Evolutionary conservation across 2,329 filamentous ascomycete species (phyloP).

Genomic region (Monosporascus sp.): DNA sequence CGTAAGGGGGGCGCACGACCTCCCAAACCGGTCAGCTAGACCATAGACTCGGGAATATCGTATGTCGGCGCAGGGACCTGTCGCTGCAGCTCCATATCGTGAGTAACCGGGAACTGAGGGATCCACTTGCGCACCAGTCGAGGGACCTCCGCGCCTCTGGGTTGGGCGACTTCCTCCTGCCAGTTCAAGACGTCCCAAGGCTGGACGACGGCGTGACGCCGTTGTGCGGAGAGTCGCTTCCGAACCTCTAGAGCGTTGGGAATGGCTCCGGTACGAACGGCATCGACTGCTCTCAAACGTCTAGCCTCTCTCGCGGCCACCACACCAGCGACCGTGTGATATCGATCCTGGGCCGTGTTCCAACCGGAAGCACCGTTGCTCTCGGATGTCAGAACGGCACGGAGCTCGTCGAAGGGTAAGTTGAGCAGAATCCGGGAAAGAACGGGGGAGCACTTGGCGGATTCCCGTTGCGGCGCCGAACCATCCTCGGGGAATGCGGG

Average conservation of each 20-base stretch:
- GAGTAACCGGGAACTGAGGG: slow-evolving; percentile 26
- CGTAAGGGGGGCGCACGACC: slow-evolving; percentile 13
- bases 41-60: slow-evolving; percentile 22
- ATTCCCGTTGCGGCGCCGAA: slow-evolving; percentile 17
- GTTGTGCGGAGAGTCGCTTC: slow-evolving; percentile 29
- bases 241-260: slow-evolving; percentile 31
- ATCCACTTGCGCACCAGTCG: slow-evolving; percentile 41
- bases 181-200: slow-evolving; percentile 46
- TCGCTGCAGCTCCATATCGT: slow-evolving; percentile 11
- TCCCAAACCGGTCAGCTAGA: slow-evolving; percentile 17
- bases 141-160: slow-evolving; percentile 36
- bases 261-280: slow-evolving; percentile 32
- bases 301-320: slow-evolving; percentile 55
- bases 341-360: slow-evolving; percentile 42
- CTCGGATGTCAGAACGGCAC: slow-evolving; percentile 59
- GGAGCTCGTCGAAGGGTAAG: slow-evolving; percentile 62
- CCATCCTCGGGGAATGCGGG: slow-evolving; percentile 29
- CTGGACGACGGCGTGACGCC: slow-evolving; percentile 35
- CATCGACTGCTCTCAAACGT: slow-evolving; percentile 42
- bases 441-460: slow-evolving; percentile 37
- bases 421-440: slow-evolving; percentile 67
- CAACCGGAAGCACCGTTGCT: slow-evolving; percentile 49
- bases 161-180: slow-evolving; percentile 38
- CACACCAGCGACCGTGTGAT: slow-evolving; percentile 44
- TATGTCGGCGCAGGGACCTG: slow-evolving; percentile 11